Evolutionary conservation across 495 filamentous ascomycete genomes (phyloP).

Genomic region (Penicillium robsamsonii): DNA sequence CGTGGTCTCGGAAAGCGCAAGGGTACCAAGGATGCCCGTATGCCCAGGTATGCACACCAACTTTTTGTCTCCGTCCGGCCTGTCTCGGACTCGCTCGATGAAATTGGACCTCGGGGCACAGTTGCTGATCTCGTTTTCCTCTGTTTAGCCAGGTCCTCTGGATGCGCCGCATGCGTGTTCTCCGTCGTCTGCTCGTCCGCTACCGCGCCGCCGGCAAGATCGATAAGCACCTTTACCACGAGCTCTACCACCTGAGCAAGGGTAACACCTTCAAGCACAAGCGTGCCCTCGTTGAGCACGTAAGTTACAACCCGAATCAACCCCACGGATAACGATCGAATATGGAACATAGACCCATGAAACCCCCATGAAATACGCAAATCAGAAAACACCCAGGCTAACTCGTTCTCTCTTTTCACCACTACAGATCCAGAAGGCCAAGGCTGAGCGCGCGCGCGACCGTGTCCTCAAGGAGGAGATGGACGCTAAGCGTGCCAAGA

Average conservation of each 20-base stretch:
- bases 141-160: slow-evolving; percentile 80
- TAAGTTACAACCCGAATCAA: slow-evolving; percentile 55
- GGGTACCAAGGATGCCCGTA: slow-evolving; percentile 99
- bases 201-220: slow-evolving; percentile 99
- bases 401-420: slow-evolving; percentile 24
- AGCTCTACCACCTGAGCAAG: slow-evolving; percentile 99
- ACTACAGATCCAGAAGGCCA: slow-evolving; percentile 95
- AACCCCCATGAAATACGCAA: background rate
- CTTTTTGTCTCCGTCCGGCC: background rate
- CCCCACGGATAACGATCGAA: slow-evolving; percentile 1
- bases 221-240: slow-evolving; percentile 99
- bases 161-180: slow-evolving; percentile 99
- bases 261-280: slow-evolving; percentile 99
- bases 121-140: slow-evolving; percentile 19
- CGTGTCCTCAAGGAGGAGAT: slow-evolving; percentile 95
- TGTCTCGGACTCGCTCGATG: background rate
- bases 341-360: slow-evolving; percentile 4
- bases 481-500: slow-evolving; percentile 99
- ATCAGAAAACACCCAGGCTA: slow-evolving; percentile 19
- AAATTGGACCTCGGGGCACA: slow-evolving; percentile 7
- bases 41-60: slow-evolving; percentile 78
- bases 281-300: slow-evolving; percentile 98
- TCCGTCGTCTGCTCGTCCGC: slow-evolving; percentile 97
- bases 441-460: slow-evolving; percentile 98
- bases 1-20: slow-evolving; percentile 99